Percentiles rank a stretch among this genome's conserved stretches.
These are phyloP conservation scores for Isabelozyma rhagii DNA, from an alignment of 805 yeast species.

Conservation along the genomic window DNA sequence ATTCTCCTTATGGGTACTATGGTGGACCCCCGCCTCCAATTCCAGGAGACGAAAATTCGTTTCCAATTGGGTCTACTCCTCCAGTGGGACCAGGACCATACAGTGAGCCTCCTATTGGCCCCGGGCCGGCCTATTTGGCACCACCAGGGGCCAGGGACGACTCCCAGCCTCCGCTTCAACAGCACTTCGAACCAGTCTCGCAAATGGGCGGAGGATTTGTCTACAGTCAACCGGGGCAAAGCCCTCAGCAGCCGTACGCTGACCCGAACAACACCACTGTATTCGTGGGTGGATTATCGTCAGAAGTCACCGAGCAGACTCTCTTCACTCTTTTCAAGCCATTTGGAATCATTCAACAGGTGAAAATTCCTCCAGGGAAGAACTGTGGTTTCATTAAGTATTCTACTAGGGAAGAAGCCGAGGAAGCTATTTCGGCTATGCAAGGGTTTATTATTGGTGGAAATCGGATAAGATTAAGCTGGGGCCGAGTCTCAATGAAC, in stretches of 20 bases:
- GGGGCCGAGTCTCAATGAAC: constrained; percentile 64
- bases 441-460: constrained; percentile 89
- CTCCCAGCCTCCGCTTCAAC: background rate
- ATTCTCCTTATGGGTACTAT: constrained; percentile 4
- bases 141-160: constrained; percentile 6
- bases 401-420: constrained; percentile 75
- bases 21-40: constrained; percentile 3
- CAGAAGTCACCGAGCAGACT: constrained; percentile 60
- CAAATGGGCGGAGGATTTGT: background rate
- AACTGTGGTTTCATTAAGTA: constrained; percentile 89
- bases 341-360: constrained; percentile 66
- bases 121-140: background rate
- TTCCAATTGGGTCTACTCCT: background rate
- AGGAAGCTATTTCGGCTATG: constrained; percentile 79
- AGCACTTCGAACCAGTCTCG: background rate
- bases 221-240: constrained; percentile 1
- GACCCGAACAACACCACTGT: constrained; percentile 73
- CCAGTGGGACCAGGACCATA: background rate
- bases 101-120: background rate
- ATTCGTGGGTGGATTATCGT: constrained; percentile 73
- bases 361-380: constrained; percentile 76
- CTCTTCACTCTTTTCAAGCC: constrained; percentile 63
- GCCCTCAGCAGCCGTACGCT: constrained; percentile 24
- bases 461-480: constrained; percentile 75
- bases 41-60: background rate